Conservation (phyloP, 148 eudicot species). For the Camellia granthamiana region DNA sequence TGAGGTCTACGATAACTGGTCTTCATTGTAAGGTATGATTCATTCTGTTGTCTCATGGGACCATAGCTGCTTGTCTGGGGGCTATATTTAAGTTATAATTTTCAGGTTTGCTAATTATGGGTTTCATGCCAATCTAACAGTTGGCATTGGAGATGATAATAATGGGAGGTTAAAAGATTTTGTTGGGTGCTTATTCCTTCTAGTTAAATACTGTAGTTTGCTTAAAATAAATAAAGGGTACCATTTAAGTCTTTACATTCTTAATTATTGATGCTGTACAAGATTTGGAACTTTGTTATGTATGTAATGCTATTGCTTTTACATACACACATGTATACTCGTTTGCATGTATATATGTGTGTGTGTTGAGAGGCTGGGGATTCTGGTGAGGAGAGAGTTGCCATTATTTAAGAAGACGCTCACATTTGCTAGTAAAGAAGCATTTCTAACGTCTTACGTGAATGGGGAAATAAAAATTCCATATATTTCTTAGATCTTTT, state of each 20-base stretch:
- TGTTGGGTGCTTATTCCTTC: not conserved
- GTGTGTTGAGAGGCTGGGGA: no score
- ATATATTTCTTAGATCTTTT: no score
- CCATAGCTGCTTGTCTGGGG: slow-evolving; percentile 6
- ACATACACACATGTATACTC: no score
- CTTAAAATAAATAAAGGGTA: not conserved
- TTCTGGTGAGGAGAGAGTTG: no score
- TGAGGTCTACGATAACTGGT: slow-evolving; percentile 35
- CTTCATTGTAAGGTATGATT: slow-evolving; percentile 40
- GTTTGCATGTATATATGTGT: no score
- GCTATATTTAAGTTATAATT: not conserved
- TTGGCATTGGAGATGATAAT: not conserved
- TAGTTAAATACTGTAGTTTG: not conserved
- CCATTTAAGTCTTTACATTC: not conserved
- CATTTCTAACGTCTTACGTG: no score
- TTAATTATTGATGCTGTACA: no score
- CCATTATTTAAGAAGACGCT: no score
- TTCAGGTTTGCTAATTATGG: slow-evolving; percentile 2
- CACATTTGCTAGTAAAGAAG: no score
- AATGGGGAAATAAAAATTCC: no score
- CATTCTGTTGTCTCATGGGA: not conserved
- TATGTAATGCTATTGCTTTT: no score
- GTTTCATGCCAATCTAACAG: not conserved
- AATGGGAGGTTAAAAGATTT: not conserved
- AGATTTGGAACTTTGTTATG: no score